phyloP scores from a whole-genome alignment of 352 stramenopile genomes.

The Phytopythium sindhum region DNA sequence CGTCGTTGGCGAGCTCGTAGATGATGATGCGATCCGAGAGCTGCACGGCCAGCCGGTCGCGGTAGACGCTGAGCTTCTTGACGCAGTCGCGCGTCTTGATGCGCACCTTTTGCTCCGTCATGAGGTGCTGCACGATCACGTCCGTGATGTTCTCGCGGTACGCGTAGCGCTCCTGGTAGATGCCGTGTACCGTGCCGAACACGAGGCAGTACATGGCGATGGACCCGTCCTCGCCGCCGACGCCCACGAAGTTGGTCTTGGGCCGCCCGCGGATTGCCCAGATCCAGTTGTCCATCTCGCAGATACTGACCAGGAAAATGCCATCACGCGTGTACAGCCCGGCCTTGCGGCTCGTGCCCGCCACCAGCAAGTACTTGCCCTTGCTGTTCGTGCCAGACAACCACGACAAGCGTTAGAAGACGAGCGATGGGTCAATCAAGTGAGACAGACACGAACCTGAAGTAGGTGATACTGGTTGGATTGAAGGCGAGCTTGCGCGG shows the following conservation, averaged over 20 bases:
- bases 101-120: conserved; percentile 93
- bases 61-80: conserved; percentile 93
- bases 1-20: conserved; percentile 88
- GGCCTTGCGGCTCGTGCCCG: conserved; percentile 84
- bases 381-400: conserved; percentile 35
- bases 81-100: conserved; percentile 95
- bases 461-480: conserved; percentile 88
- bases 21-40: conserved; percentile 93
- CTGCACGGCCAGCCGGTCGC: conserved; percentile 91
- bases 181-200: conserved; percentile 90
- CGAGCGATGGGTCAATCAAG: not conserved
- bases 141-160: conserved; percentile 94
- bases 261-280: conserved; percentile 84
- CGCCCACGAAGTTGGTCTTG: conserved; percentile 82
- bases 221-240: conserved; percentile 86
- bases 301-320: conserved; percentile 77
- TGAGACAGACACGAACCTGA: conserved; percentile 38
- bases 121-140: conserved; percentile 94
- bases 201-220: conserved; percentile 86
- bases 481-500: conserved; percentile 91
- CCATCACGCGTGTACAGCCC: conserved; percentile 88
- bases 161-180: conserved; percentile 93
- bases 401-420: not conserved
- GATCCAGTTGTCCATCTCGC: conserved; percentile 89
- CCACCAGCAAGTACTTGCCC: conserved; percentile 90